Evolutionary conservation across 129 eudicot genomes (phyloP).

Genomic region (Mikania micrantha): DNA sequence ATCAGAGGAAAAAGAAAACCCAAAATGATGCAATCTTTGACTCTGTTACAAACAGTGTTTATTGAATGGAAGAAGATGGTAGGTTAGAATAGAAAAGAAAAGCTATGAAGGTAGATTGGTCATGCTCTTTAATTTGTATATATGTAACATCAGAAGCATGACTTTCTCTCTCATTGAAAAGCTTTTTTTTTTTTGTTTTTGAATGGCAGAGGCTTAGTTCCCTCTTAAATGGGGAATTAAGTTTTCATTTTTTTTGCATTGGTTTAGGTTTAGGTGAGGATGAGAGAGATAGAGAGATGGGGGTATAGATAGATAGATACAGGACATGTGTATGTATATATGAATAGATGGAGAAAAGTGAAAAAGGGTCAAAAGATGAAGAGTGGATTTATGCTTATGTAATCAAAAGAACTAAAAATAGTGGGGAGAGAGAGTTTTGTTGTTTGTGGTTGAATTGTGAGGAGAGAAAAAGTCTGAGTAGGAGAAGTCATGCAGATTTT

Average conservation of each 20-base stretch:
- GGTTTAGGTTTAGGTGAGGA: slow-evolving; percentile 14
- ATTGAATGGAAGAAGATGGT: not conserved
- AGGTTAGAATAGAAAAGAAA: slow-evolving; percentile 17
- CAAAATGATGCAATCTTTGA: slow-evolving; percentile 32
- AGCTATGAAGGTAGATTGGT: slow-evolving; percentile 32
- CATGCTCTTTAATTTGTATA: slow-evolving; percentile 32
- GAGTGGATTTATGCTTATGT: slow-evolving; percentile 26
- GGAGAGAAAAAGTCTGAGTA: slow-evolving; percentile 30
- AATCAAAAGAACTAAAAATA: slow-evolving; percentile 30
- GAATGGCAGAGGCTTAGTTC: slow-evolving; percentile 34
- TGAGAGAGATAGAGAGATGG: not conserved
- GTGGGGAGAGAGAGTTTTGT: slow-evolving; percentile 26
- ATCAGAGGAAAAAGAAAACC: not conserved
- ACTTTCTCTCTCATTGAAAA: slow-evolving; percentile 24
- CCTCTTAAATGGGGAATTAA: slow-evolving; percentile 34
- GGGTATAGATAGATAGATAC: slow-evolving; percentile 3
- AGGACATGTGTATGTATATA: slow-evolving; percentile 12
- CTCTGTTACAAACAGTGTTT: slow-evolving; percentile 3
- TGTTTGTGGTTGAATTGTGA: slow-evolving; percentile 22
- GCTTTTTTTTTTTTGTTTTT: too few species aligned
- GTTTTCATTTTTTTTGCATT: slow-evolving; percentile 13
- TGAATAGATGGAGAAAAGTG: not conserved
- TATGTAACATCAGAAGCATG: slow-evolving; percentile 37
- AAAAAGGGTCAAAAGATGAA: slow-evolving; percentile 5
- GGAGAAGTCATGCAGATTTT: slow-evolving; percentile 38